Evolutionary conservation across 805 yeast genomes (phyloP).

Genomic region (Candida yuanshanica): DNA sequence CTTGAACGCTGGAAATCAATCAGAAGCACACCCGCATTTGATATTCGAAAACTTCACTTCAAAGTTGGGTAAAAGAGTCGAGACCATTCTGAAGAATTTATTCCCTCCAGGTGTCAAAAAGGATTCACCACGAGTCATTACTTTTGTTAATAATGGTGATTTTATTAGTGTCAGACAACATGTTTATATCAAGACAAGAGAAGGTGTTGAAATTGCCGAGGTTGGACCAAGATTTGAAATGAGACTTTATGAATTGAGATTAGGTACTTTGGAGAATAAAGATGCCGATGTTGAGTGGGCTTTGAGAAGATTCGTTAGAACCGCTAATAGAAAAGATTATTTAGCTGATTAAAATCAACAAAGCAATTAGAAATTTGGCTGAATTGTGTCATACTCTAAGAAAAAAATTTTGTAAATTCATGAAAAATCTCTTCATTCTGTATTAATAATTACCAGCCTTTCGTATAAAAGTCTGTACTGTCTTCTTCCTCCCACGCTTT

Average conservation of each 20-base stretch:
- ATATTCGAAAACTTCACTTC: constrained; percentile 87
- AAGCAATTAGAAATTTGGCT: too few species aligned
- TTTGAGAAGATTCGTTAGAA: constrained; percentile 84
- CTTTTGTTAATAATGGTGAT: constrained; percentile 87
- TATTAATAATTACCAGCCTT: constrained; percentile 20
- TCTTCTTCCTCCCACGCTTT: constrained; percentile 12
- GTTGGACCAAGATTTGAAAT: constrained; percentile 98
- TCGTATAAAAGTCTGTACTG: constrained; percentile 21
- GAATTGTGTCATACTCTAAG: too few species aligned
- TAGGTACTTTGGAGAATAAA: constrained; percentile 90
- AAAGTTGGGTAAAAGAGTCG: constrained; percentile 77
- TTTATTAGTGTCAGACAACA: constrained; percentile 94
- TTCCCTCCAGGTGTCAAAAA: constrained; percentile 97
- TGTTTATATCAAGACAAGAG: constrained; percentile 83
- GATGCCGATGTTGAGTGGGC: constrained; percentile 99
- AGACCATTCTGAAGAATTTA: constrained; percentile 72
- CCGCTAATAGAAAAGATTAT: constrained; percentile 93
- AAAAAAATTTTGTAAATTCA: too few species aligned
- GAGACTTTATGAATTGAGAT: constrained; percentile 80
- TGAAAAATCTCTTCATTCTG: background rate
- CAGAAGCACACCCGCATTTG: constrained; percentile 91
- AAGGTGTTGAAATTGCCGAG: constrained; percentile 87
- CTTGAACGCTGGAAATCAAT: constrained; percentile 74
- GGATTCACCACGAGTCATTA: constrained; percentile 85
- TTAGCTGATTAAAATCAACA: constrained; percentile 28